Conservation (phyloP, 2,329 filamentous ascomycete genomes). For the Catunica adiposa region DNA sequence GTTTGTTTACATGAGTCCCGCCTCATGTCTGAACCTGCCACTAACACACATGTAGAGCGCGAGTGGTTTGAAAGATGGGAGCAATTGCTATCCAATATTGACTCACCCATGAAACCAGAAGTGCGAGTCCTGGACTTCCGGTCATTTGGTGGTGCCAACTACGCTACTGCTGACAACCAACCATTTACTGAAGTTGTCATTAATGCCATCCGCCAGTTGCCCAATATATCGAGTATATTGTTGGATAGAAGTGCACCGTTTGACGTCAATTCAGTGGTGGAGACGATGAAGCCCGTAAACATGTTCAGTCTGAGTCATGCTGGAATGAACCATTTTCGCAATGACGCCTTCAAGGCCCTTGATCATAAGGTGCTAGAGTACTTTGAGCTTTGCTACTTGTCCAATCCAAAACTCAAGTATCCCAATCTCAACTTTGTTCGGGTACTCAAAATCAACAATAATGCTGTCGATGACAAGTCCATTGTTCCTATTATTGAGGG, state of each 20-base stretch:
- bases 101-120: background rate
- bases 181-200: background rate
- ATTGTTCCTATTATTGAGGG: conserved; percentile 21
- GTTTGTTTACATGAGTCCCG: background rate
- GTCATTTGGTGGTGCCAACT: background rate
- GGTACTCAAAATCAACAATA: conserved; percentile 33
- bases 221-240: too few relatives aligned
- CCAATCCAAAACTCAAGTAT: conserved; percentile 30
- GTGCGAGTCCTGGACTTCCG: conserved; percentile 10
- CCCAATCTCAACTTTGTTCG: conserved; percentile 30
- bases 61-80: conserved; percentile 5
- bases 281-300: too few relatives aligned
- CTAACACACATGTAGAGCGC: conserved; percentile 2
- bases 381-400: conserved; percentile 29
- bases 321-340: too few relatives aligned
- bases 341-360: too few relatives aligned
- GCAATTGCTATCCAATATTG: conserved; percentile 1
- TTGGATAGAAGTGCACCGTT: too few relatives aligned
- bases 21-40: background rate
- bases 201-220: background rate
- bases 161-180: too few relatives aligned
- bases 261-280: too few relatives aligned
- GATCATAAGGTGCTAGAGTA: conserved; percentile 27
- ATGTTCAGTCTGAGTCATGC: too few relatives aligned
- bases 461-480: conserved; percentile 29